These are phyloP conservation scores for Colletotrichum sublineola DNA, from an alignment of 2,329 filamentous ascomycete genomes.

Conservation along the genomic window DNA sequence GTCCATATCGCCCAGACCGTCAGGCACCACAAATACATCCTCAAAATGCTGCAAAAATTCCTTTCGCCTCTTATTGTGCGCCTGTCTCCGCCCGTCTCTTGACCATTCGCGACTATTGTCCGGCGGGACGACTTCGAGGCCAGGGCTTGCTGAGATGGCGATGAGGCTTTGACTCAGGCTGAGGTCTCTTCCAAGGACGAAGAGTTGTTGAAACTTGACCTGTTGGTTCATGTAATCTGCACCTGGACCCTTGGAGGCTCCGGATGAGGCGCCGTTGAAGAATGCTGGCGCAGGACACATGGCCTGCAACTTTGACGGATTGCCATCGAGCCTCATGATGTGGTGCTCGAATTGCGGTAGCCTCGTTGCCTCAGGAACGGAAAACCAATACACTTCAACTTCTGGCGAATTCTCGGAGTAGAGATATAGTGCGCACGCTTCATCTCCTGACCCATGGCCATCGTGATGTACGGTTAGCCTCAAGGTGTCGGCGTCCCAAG, in stretches of 20 bases:
- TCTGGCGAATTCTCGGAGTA: slow-evolving; percentile 51
- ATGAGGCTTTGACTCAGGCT: slow-evolving; percentile 33
- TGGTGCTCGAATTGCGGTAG: slow-evolving; percentile 57
- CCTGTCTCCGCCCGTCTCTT: slow-evolving; percentile 4
- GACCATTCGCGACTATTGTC: slow-evolving; percentile 35
- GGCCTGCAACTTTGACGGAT: slow-evolving; percentile 25
- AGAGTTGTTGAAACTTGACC: slow-evolving; percentile 39
- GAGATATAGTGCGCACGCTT: slow-evolving; percentile 50
- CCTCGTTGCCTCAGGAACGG: slow-evolving; percentile 41
- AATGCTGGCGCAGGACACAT: slow-evolving; percentile 33
- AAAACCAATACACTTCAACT: slow-evolving; percentile 55
- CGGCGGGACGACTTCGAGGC: slow-evolving; percentile 30
- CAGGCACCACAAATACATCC: slow-evolving; percentile 41
- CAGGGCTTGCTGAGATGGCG: slow-evolving; percentile 17
- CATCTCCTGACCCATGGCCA: slow-evolving; percentile 25
- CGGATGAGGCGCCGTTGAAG: slow-evolving; percentile 9
- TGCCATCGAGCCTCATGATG: slow-evolving; percentile 39
- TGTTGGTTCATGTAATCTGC: slow-evolving; percentile 12
- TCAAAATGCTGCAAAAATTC: slow-evolving; percentile 37
- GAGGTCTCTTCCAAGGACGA: slow-evolving; percentile 37
- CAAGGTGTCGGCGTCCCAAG: slow-evolving; percentile 53
- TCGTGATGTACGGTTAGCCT: slow-evolving; percentile 55
- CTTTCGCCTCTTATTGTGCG: slow-evolving; percentile 33
- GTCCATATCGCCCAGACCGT: slow-evolving; percentile 40
- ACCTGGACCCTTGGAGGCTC: slow-evolving; percentile 19